Evolutionary conservation across 768 basidiomycete genomes (phyloP).

Genomic region (Psilocybe tampanensis): DNA sequence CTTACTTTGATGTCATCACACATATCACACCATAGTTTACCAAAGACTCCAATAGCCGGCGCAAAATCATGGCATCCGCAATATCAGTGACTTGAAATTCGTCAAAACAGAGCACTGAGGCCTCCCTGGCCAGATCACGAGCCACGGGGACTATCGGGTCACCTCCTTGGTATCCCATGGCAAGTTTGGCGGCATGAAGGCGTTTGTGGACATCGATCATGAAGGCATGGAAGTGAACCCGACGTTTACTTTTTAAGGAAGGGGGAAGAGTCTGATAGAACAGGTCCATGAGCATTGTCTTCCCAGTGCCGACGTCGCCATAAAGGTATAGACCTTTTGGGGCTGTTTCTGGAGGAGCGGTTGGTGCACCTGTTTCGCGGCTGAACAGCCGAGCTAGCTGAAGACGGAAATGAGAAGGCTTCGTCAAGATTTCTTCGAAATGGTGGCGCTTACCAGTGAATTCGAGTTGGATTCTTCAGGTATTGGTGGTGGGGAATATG

Average conservation of each 20-base stretch:
- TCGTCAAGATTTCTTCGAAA: slow-evolving; percentile 8
- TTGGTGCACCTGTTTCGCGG: slow-evolving; percentile 36
- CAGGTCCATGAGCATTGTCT: slow-evolving; percentile 99
- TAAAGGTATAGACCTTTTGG: slow-evolving; percentile 94
- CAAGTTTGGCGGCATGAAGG: slow-evolving; percentile 77
- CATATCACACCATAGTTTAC: slow-evolving; percentile 89
- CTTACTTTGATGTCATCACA: slow-evolving; percentile 97
- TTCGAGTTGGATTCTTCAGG: slow-evolving; percentile 41
- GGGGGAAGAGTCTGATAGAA: slow-evolving; percentile 85
- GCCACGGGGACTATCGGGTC: slow-evolving; percentile 91
- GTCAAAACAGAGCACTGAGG: slow-evolving; percentile 90
- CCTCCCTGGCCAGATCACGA: slow-evolving; percentile 81
- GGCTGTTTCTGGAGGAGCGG: slow-evolving; percentile 48
- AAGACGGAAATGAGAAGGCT: slow-evolving; percentile 18
- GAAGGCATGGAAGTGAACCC: slow-evolving; percentile 98
- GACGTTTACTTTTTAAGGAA: slow-evolving; percentile 68
- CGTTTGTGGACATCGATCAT: slow-evolving; percentile 99
- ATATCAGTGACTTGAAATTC: slow-evolving; percentile 99
- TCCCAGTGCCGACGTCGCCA: slow-evolving; percentile 96
- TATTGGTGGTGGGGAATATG: slow-evolving; percentile 72
- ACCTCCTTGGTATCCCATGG: slow-evolving; percentile 66
- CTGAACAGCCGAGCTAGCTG: slow-evolving; percentile 53
- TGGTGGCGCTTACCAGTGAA: slow-evolving; percentile 37
- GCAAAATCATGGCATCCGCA: slow-evolving; percentile 96
- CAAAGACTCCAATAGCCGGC: slow-evolving; percentile 85